Base-by-base conservation (phyloP, 2,329 filamentous ascomycete species). In the Paecilomyces formosus region DNA sequence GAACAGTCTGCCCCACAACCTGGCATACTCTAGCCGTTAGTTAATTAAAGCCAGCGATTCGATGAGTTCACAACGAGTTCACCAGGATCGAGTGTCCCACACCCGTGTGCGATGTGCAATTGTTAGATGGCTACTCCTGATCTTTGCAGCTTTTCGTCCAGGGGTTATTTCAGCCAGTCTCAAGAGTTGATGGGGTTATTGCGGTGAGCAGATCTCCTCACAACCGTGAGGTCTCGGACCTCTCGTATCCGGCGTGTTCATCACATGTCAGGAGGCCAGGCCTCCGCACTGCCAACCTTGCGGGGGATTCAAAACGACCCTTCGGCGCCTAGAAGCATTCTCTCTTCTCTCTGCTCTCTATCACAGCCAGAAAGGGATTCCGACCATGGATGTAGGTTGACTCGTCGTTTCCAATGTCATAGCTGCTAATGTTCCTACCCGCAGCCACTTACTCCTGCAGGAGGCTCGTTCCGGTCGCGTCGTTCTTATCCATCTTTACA, bases 401-500 rank as follows among this genome's bases (percentile, higher is more conserved):
- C 24, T 33, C 9, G 18, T 22, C 26, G 21, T 26, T 18, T 26
- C 33, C 18, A 52, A 28, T 59, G 33, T 28, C 35, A 22, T 49
- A 57, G 24, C 21, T 59, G 57, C 54, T 59, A 58, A 58, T 22
- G 30, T 18, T 45, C 22, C 12, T 39, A 33, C 21, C 24, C 62
- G 58, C 61, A 72, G 67, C 55, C 60, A 18, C 63, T 62, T 45
- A 65, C 65, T 35, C 58, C 61, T 35, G 68, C 68, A 24, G 63
- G 64, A 31, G 61, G 63, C 56, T 65, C 67, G 57, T 74, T 74
- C 62, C 70, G 68, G 31, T 74, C 73, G 51, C 79, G 80, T 54
- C 82, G 84, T 58, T 85, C 83, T 55, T 82, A 83, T 64, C 82
- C 82, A 54, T 84, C 84, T 61, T 77, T 87, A 56, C 74, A 81